phyloP scores from a whole-genome alignment of 2,329 filamentous ascomycete species.

The Claviceps purpurea region DNA sequence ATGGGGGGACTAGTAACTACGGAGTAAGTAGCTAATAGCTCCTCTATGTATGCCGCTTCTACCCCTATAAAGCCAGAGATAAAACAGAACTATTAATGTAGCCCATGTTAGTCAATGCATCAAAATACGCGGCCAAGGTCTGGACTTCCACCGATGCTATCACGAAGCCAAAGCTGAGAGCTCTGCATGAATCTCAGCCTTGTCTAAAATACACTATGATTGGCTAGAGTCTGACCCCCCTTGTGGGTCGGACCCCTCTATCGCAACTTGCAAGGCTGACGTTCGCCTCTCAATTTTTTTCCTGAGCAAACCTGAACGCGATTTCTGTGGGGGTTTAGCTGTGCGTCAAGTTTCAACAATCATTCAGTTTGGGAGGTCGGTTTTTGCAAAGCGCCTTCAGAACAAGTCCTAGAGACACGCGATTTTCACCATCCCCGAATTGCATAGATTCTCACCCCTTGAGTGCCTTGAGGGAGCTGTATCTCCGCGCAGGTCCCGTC shows the following conservation, averaged over 20 bases:
- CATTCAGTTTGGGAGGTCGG: not conserved
- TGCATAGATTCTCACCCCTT: not conserved
- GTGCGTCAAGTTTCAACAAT: not conserved
- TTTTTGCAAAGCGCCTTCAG: not conserved
- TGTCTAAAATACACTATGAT: constrained; percentile 1
- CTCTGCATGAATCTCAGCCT: constrained; percentile 10
- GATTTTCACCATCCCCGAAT: not conserved
- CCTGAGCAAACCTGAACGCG: not conserved
- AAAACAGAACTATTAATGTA: too few relatives aligned
- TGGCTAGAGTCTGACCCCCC: not conserved
- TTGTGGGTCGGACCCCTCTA: not conserved
- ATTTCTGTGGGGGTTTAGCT: not conserved
- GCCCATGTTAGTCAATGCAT: too few relatives aligned
- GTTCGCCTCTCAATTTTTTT: constrained; percentile 13
- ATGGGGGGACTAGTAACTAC: too few relatives aligned
- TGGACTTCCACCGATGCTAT: too few relatives aligned
- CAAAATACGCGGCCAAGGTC: too few relatives aligned
- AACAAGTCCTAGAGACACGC: not conserved
- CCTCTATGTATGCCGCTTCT: too few relatives aligned
- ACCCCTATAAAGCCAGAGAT: too few relatives aligned
- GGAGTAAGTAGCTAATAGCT: too few relatives aligned
- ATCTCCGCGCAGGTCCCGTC: not conserved
- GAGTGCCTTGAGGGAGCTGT: not conserved
- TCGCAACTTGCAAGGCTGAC: constrained; percentile 16
- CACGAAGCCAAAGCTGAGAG: too few relatives aligned